These are phyloP conservation scores for Tolypocladium tundrense DNA, from an alignment of 2,329 filamentous ascomycete species.

Conservation along the genomic window DNA sequence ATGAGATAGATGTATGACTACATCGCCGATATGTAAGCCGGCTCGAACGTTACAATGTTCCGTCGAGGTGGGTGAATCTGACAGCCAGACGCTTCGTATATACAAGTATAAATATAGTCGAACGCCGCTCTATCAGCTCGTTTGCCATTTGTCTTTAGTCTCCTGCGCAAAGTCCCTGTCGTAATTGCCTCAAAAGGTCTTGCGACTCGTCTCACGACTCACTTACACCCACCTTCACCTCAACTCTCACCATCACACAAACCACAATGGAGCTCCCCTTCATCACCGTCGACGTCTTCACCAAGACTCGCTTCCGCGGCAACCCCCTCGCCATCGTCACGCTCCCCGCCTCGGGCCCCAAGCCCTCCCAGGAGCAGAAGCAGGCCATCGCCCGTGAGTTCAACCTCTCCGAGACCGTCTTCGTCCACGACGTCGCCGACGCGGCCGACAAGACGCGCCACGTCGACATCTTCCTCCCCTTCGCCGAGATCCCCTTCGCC, in stretches of 20 bases:
- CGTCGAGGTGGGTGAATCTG: background rate
- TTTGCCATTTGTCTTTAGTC: background rate
- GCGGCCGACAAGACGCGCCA: constrained; percentile 20
- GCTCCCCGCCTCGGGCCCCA: constrained; percentile 30
- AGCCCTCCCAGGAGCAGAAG: constrained; percentile 41
- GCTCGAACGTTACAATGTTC: background rate
- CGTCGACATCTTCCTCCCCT: constrained; percentile 50
- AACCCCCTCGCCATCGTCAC: constrained; percentile 52
- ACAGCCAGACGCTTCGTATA: background rate
- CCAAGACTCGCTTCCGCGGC: constrained; percentile 37
- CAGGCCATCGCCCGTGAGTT: constrained; percentile 51
- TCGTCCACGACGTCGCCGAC: constrained; percentile 39
- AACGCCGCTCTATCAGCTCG: background rate
- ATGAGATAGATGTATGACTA: background rate
- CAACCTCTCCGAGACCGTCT: constrained; percentile 55
- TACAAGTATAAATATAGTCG: background rate
- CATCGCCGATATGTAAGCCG: background rate
- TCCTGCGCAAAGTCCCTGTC: background rate
- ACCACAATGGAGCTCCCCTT: constrained; percentile 32
- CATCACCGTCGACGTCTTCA: constrained; percentile 49
- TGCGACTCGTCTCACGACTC: background rate
- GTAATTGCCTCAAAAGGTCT: background rate
- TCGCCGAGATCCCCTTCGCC: constrained; percentile 48
- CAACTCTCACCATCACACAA: background rate
- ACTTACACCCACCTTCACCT: background rate